A percentile compares a stretch with the other conserved stretches of the same genome.
phyloP scores from a whole-genome alignment of 2,329 filamentous ascomycete genomes.

The Coniochaeta sp. region DNA sequence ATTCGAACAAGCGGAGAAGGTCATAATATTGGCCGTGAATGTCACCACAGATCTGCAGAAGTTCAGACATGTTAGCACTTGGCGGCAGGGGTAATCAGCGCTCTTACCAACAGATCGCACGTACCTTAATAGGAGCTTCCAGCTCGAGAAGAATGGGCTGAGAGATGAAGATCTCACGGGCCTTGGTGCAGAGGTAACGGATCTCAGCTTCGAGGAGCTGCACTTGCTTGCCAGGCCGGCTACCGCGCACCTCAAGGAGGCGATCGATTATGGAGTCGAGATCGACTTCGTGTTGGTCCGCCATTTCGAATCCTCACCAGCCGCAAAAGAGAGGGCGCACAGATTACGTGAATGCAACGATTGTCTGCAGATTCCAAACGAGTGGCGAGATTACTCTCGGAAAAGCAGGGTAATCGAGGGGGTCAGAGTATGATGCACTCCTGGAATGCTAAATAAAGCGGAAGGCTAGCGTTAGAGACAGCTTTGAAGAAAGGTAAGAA shows the following conservation, averaged over 20 bases:
- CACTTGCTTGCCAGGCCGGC: conserved; percentile 96
- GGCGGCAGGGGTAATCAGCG: not conserved
- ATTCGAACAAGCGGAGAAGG: conserved; percentile 92
- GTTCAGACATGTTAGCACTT: conserved; percentile 10
- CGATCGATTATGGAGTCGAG: conserved; percentile 99
- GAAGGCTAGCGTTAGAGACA: not conserved
- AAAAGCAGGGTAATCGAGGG: not conserved
- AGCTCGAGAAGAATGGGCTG: conserved; percentile 97
- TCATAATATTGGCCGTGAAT: conserved; percentile 99
- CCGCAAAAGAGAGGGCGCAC: conserved; percentile 32
- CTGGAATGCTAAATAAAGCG: not conserved
- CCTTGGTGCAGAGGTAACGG: conserved; percentile 94
- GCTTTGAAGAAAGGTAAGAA: not conserved
- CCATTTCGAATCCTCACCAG: conserved; percentile 43
- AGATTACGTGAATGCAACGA: conserved; percentile 4
- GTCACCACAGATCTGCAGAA: conserved; percentile 85
- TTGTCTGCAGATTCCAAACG: conserved; percentile 1
- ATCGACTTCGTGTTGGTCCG: conserved; percentile 79
- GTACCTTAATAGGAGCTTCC: conserved; percentile 97
- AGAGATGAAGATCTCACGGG: conserved; percentile 98
- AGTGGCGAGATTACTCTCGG: conserved; percentile 1
- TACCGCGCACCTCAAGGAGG: conserved; percentile 93
- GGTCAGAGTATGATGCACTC: conserved; percentile 1
- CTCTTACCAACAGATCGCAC: conserved; percentile 14
- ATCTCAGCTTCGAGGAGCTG: conserved; percentile 96